Percentiles rank a stretch among this genome's conserved stretches.
phyloP scores from a whole-genome alignment of 225 moss, liverwort and hornwort species.

The Antitrichia curtipendula region DNA sequence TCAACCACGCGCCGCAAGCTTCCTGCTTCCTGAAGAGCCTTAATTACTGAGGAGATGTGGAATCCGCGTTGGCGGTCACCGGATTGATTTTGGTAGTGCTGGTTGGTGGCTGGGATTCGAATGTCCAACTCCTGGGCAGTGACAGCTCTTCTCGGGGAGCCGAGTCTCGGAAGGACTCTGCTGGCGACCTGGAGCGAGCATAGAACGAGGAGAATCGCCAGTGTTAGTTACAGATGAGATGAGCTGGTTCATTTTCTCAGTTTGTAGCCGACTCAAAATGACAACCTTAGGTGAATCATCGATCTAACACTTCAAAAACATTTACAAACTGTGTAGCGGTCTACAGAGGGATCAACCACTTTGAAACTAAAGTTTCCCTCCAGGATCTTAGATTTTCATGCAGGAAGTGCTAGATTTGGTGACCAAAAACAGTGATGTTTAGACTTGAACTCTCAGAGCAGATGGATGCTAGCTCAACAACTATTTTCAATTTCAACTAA shows the following conservation, averaged over 20 bases:
- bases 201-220: not conserved
- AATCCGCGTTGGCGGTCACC: not conserved
- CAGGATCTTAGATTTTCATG: not conserved
- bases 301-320: not conserved
- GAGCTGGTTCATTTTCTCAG: not conserved
- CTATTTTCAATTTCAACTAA: not conserved
- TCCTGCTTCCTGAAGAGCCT: not conserved
- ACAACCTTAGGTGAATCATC: not conserved
- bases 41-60: not conserved
- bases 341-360: not conserved
- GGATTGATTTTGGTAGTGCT: not conserved
- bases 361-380: not conserved
- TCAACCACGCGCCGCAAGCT: not conserved
- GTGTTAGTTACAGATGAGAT: not conserved
- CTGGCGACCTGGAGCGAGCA: not conserved
- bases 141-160: not conserved
- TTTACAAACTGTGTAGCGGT: not conserved
- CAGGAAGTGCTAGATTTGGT: not conserved
- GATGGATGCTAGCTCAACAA: not conserved
- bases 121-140: not conserved
- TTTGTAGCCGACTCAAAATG: not conserved
- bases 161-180: not conserved
- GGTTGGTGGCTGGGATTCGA: not conserved
- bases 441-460: not conserved
- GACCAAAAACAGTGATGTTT: not conserved